These are phyloP conservation scores for Pseudozyma pruni DNA, from an alignment of 1,284 basidiomycete genomes.

Conservation along the genomic window DNA sequence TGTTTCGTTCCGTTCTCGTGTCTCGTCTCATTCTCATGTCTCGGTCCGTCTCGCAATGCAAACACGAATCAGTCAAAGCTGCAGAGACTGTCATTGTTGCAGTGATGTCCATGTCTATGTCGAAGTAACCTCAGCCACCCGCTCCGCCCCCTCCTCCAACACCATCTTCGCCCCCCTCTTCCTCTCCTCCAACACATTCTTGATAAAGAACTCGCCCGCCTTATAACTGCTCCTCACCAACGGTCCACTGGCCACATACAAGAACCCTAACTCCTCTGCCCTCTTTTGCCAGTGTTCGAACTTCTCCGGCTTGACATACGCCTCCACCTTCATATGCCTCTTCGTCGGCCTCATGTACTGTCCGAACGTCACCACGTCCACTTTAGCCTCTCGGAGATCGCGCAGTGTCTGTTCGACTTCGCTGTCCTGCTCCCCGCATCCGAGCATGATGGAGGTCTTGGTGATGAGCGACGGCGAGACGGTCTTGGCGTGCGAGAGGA, in stretches of 20 bases:
- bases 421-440: constrained; percentile 88
- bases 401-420: constrained; percentile 83
- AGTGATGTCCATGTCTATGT: background rate
- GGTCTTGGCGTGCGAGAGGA: constrained; percentile 76
- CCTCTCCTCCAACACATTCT: constrained; percentile 61
- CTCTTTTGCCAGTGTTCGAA: constrained; percentile 90
- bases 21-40: no score
- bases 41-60: no score
- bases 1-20: no score
- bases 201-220: constrained; percentile 72
- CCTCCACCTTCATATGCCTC: constrained; percentile 97
- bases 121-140: background rate
- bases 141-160: background rate
- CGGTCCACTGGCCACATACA: constrained; percentile 97
- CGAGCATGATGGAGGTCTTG: constrained; percentile 99
- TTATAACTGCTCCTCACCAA: constrained; percentile 96
- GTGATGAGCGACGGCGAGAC: constrained; percentile 83
- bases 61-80: no score
- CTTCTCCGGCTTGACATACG: constrained; percentile 92
- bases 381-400: constrained; percentile 87
- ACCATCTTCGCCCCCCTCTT: background rate
- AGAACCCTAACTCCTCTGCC: constrained; percentile 92
- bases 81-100: background rate
- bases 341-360: constrained; percentile 99
- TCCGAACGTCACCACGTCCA: constrained; percentile 98